A percentile compares a stretch with the other conserved stretches of the same genome.
Evolutionary conservation across 164 flowering plant genomes (phyloP).

Genomic region (Aristolochia fimbriata): DNA sequence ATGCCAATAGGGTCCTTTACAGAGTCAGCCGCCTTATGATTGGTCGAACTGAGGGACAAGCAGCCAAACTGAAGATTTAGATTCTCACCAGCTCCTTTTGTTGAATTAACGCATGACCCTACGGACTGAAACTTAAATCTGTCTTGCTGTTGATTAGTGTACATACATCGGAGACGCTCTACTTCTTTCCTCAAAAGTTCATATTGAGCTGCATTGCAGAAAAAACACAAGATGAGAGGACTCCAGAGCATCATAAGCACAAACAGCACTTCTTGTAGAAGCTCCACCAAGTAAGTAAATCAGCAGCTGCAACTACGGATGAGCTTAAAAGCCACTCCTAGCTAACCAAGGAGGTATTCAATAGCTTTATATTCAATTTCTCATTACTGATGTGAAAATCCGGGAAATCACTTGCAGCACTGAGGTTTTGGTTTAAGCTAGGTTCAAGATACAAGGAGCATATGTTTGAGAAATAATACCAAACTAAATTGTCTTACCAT

Average conservation of each 20-base stretch:
- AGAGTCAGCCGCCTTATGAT: not conserved
- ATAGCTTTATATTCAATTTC: too few relatives aligned
- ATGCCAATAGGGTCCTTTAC: conserved; percentile 2
- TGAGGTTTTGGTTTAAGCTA: too few relatives aligned
- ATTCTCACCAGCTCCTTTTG: not conserved
- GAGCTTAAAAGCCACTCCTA: too few relatives aligned
- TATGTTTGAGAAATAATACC: too few relatives aligned
- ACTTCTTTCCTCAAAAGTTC: conserved; percentile 8
- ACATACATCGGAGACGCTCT: conserved; percentile 3
- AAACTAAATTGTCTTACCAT: conserved; percentile 1
- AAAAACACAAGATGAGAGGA: not conserved
- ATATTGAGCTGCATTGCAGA: conserved; percentile 5
- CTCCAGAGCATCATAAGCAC: too few relatives aligned
- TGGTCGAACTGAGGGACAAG: conserved; percentile 1
- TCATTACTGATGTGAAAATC: too few relatives aligned
- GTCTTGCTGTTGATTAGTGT: not conserved
- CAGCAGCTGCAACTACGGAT: too few relatives aligned
- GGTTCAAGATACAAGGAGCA: not conserved
- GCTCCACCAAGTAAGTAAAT: too few relatives aligned
- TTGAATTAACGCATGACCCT: not conserved
- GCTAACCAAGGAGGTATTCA: too few relatives aligned
- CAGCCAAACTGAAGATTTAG: conserved; percentile 5
- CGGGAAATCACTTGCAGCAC: not conserved
- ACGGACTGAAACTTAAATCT: not conserved
- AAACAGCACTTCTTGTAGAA: too few relatives aligned